A percentile compares a stretch with the other conserved stretches of the same genome.
phyloP scores from a whole-genome alignment of 306 rosid species.

The Pueraria montana region DNA sequence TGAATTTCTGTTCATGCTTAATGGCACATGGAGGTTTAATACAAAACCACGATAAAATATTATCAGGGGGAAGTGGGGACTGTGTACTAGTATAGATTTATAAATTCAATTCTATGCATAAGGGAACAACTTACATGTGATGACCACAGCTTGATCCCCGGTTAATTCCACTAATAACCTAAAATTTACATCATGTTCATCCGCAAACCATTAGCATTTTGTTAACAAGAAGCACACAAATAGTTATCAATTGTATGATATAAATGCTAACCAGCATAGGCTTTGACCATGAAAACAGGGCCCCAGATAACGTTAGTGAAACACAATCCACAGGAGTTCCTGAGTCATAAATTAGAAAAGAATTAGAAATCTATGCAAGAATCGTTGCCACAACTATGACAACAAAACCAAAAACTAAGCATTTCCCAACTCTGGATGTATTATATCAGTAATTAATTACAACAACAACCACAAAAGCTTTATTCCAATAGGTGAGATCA shows the following conservation, averaged over 20 bases:
- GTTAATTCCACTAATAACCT: slow-evolving; percentile 16
- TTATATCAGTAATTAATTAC: too few relatives aligned
- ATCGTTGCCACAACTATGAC: too few relatives aligned
- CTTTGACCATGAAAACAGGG: slow-evolving; percentile 25
- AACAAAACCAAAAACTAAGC: too few relatives aligned
- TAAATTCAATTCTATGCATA: not conserved
- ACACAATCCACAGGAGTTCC: slow-evolving; percentile 78
- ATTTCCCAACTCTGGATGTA: too few relatives aligned
- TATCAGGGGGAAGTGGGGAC: not conserved
- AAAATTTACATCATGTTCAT: not conserved
- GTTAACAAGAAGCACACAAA: not conserved
- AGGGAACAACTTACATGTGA: not conserved
- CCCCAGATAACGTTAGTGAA: slow-evolving; percentile 16
- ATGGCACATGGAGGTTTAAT: not conserved
- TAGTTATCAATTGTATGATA: not conserved
- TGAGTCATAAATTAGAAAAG: slow-evolving; percentile 43
- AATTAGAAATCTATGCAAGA: slow-evolving; percentile 30
- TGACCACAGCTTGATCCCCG: slow-evolving; percentile 21
- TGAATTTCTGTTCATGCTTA: not conserved
- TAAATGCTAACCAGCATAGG: not conserved
- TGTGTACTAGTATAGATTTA: not conserved
- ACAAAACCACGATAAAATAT: slow-evolving; percentile 47
- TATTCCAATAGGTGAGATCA: not conserved
- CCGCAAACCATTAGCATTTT: not conserved
- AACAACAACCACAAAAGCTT: too few relatives aligned